phyloP scores from a whole-genome alignment of 2,329 filamentous ascomycete genomes.

The Rhexocercosporidium sp. region DNA sequence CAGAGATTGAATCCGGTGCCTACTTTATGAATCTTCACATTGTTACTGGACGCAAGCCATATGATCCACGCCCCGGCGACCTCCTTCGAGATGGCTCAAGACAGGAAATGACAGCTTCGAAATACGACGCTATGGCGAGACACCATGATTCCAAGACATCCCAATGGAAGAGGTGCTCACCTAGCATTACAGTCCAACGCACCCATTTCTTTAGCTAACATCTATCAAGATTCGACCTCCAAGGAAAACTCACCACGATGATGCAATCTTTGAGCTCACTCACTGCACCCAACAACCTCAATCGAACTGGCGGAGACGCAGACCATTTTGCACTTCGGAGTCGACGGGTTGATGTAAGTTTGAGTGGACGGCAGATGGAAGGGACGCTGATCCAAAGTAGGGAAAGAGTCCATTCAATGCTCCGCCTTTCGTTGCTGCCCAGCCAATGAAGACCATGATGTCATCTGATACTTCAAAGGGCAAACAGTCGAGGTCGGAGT shows the following conservation, averaged over 20 bases:
- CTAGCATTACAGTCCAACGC: background rate
- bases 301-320: background rate
- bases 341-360: constrained; percentile 16
- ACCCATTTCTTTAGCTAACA: constrained; percentile 3
- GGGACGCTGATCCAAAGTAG: background rate
- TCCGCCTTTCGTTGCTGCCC: constrained; percentile 19
- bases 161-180: constrained; percentile 34
- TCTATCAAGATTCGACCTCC: constrained; percentile 21
- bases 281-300: constrained; percentile 9
- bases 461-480: background rate
- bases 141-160: constrained; percentile 26
- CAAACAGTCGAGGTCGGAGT: background rate
- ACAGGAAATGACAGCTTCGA: constrained; percentile 38
- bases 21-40: constrained; percentile 40
- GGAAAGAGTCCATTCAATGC: constrained; percentile 15
- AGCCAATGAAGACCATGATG: constrained; percentile 3
- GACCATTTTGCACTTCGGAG: constrained; percentile 7
- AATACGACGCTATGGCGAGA: constrained; percentile 37
- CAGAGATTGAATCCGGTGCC: constrained; percentile 29
- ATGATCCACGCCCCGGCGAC: constrained; percentile 35
- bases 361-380: too few species aligned
- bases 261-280: constrained; percentile 23
- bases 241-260: constrained; percentile 16
- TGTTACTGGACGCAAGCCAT: constrained; percentile 40
- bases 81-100: constrained; percentile 35